Conservation (phyloP, 2,329 filamentous ascomycete species). For the Elsinoe fawcettii region DNA sequence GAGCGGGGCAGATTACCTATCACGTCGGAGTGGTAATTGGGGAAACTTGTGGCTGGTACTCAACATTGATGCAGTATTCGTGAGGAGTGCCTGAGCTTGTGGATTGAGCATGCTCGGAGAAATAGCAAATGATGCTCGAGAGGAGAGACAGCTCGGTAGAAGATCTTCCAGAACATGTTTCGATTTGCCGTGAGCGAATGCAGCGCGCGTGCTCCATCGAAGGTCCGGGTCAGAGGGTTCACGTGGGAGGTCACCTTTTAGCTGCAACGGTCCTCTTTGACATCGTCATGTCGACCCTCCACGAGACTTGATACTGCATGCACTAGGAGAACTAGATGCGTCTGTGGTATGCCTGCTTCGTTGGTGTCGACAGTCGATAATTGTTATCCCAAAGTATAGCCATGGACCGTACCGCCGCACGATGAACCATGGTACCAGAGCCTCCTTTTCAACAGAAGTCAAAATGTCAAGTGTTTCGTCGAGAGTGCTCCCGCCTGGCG, state of each 20-base stretch:
- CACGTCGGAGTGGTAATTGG: not conserved
- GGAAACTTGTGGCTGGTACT: not conserved
- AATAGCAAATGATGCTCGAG: not conserved
- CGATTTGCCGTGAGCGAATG: constrained; percentile 7
- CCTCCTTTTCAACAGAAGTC: not conserved
- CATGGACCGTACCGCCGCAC: not conserved
- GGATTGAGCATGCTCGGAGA: not conserved
- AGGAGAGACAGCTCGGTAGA: not conserved
- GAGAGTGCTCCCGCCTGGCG: not conserved
- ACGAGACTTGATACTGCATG: constrained; percentile 5
- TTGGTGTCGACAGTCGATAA: not conserved
- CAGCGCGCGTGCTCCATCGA: not conserved
- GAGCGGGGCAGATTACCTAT: constrained; percentile 7
- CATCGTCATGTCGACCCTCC: constrained; percentile 7
- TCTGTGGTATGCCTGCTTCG: not conserved
- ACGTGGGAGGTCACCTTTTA: constrained; percentile 1
- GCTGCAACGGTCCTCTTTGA: constrained; percentile 1
- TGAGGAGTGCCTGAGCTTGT: not conserved
- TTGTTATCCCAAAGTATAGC: not conserved
- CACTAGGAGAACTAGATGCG: constrained; percentile 7
- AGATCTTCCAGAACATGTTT: not conserved
- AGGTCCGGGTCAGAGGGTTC: not conserved
- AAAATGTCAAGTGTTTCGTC: constrained; percentile 3
- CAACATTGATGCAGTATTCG: not conserved
- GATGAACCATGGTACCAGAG: not conserved